Percentiles rank a stretch among this genome's conserved stretches.
phyloP scores from a whole-genome alignment of 2,329 filamentous ascomycete genomes.

The Bertia moriformis region DNA sequence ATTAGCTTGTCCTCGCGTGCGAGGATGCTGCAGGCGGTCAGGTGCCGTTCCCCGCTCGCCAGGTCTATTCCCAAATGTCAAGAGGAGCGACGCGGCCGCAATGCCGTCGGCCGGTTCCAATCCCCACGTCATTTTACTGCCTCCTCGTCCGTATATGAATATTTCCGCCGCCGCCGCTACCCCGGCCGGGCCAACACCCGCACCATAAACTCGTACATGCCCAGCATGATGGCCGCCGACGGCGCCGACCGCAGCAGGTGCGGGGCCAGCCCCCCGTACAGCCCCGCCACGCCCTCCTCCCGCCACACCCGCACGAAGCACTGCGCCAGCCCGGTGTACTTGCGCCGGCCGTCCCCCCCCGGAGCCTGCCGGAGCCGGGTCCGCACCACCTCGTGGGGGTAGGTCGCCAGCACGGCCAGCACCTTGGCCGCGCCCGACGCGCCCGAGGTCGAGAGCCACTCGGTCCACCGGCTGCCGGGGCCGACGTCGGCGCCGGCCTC shows the following conservation, averaged over 20 bases:
- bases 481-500: slow-evolving; percentile 24
- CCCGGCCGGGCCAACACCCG: slow-evolving; percentile 10
- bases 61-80: too few relatives aligned
- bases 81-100: too few relatives aligned
- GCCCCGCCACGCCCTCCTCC: slow-evolving; percentile 50
- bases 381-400: slow-evolving; percentile 54
- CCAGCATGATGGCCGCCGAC: slow-evolving; percentile 60
- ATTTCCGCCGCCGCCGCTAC: too few relatives aligned
- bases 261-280: slow-evolving; percentile 57
- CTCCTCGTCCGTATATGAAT: too few relatives aligned
- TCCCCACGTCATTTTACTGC: too few relatives aligned
- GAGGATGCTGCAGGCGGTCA: too few relatives aligned
- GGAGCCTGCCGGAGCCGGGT: slow-evolving; percentile 53
- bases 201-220: slow-evolving; percentile 29
- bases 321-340: slow-evolving; percentile 53
- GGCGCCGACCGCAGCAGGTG: slow-evolving; percentile 59
- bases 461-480: slow-evolving; percentile 32
- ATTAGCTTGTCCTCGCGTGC: too few relatives aligned
- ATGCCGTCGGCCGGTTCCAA: too few relatives aligned
- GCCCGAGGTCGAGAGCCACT: slow-evolving; percentile 44
- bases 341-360: slow-evolving; percentile 33
- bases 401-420: slow-evolving; percentile 49
- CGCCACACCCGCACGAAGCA: slow-evolving; percentile 52
- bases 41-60: too few relatives aligned
- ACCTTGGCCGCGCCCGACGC: slow-evolving; percentile 53